Evolutionary conservation across 345 rosid genomes (phyloP), one percentile per base, ranked within the genome.

Genomic region (Psidium guajava): DNA sequence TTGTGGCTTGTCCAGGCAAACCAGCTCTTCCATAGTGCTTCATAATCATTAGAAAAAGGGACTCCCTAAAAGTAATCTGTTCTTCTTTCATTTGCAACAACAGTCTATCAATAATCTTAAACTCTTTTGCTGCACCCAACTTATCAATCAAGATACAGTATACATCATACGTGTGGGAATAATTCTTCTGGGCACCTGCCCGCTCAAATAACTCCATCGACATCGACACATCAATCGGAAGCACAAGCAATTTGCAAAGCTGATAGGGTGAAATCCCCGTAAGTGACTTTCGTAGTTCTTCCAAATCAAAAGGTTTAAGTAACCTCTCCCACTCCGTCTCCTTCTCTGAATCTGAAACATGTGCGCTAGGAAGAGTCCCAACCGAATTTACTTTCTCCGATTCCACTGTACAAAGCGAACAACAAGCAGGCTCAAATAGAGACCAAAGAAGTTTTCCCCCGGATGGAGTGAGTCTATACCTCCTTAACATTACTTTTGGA

Each of bases 281-380:
- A 32, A 93, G 81, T 11, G 95, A 90, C 32, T 87, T 88, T 47
- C 92, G 91, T 81, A 94, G 96, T 32, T 91, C 95, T 77, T 90
- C 91, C 52, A 96, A 83, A 86, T 95, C 96, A 84, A 92, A 96
- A 82, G 98, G 98, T 85, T 91, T 95, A 86, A 95, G 92, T 87
- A 95, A 89, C 85, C 91, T 94, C 91, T 95, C 98, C 98, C 98
- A 94, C 84, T 96, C 96, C 32, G 90, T 94, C 84, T 87, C 85
- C 51, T 90, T 95, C 69, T 88, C 84, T 27, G 91, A 81, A 52
- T 85, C 91, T 11, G 91, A 88, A 44, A 69, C 91, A 61, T 86
- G 25, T 28, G 3, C 8, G 44, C 84, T 81, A 9, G 25, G 69
- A 74, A n/a, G 28, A 82, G 84, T 49, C 36, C 24, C 87, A n/a